Percentiles rank a stretch among this genome's conserved stretches.
phyloP scores from a whole-genome alignment of 2,329 filamentous ascomycete genomes.

The Paecilomyces variotii region DNA sequence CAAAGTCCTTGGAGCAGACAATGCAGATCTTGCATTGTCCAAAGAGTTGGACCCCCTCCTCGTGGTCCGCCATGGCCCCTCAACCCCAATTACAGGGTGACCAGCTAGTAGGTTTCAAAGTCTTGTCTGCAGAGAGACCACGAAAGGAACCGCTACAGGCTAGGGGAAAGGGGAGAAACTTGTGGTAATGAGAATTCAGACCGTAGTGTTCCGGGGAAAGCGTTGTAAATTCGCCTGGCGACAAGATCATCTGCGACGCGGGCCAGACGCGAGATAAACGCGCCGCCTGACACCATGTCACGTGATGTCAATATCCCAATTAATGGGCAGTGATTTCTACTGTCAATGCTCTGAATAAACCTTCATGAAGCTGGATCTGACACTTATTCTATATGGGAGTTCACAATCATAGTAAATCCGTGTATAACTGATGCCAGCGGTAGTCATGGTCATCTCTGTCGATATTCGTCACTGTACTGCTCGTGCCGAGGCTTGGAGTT shows the following conservation, averaged over 20 bases:
- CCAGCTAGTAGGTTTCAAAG: neutral
- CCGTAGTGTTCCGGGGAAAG: neutral
- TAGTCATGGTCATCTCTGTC: neutral
- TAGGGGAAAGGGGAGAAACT: neutral
- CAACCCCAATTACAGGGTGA: neutral
- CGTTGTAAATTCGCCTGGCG: neutral
- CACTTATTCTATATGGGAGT: neutral
- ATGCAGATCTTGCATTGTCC: conserved; percentile 40
- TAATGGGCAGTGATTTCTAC: neutral
- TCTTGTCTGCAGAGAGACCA: neutral
- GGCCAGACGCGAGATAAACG: conserved; percentile 9
- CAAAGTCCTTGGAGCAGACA: conserved; percentile 34
- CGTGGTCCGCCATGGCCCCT: conserved; percentile 19
- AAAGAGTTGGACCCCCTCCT: conserved; percentile 31
- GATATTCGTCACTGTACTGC: neutral
- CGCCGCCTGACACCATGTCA: conserved; percentile 15
- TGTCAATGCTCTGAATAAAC: neutral
- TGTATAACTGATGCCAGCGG: neutral
- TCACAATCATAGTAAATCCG: no score
- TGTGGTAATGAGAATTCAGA: neutral
- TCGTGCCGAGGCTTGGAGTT: neutral
- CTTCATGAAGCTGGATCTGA: neutral
- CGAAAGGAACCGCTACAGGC: neutral
- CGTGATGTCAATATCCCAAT: conserved; percentile 8
- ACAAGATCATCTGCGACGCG: conserved; percentile 9